A percentile compares a stretch with the other conserved stretches of the same genome.
These are phyloP conservation scores for Sordariomycetes sp. DNA, from an alignment of 2,329 filamentous ascomycete genomes.

Conservation along the genomic window DNA sequence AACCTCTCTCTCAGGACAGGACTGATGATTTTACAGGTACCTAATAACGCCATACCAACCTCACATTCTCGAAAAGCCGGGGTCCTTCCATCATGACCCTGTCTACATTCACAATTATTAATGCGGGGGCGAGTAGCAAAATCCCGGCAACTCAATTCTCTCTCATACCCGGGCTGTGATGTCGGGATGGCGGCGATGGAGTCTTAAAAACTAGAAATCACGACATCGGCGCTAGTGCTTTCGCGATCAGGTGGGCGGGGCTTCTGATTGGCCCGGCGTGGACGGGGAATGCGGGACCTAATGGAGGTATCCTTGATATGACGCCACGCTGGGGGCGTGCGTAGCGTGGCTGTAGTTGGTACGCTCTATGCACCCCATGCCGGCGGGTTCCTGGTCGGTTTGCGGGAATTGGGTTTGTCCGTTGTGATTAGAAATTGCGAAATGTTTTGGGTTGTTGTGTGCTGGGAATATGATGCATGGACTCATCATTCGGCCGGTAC, in stretches of 20 bases:
- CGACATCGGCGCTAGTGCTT: constrained; percentile 38
- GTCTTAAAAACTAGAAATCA: constrained; percentile 17
- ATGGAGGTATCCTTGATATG: not conserved
- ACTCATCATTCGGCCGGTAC: not conserved
- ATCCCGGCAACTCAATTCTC: not conserved
- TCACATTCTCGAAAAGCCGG: not conserved
- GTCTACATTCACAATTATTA: not conserved
- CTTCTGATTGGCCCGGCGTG: not conserved
- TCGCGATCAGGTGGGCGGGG: constrained; percentile 19
- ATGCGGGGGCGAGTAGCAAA: not conserved
- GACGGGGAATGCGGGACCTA: not conserved
- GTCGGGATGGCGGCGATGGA: not conserved
- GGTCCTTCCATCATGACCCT: not conserved
- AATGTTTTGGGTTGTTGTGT: not conserved
- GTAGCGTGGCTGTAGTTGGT: not conserved
- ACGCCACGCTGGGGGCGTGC: not conserved
- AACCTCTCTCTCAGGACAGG: not conserved
- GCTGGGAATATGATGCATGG: not conserved
- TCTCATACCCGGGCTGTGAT: not conserved
- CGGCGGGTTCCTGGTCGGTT: not conserved
- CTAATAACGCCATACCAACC: not conserved
- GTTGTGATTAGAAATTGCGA: not conserved
- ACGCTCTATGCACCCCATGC: not conserved
- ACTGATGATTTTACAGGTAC: not conserved
- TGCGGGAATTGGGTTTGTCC: not conserved